phyloP scores from a whole-genome alignment of 2,329 filamentous ascomycete genomes.

The Rhexocercosporidium sp. region DNA sequence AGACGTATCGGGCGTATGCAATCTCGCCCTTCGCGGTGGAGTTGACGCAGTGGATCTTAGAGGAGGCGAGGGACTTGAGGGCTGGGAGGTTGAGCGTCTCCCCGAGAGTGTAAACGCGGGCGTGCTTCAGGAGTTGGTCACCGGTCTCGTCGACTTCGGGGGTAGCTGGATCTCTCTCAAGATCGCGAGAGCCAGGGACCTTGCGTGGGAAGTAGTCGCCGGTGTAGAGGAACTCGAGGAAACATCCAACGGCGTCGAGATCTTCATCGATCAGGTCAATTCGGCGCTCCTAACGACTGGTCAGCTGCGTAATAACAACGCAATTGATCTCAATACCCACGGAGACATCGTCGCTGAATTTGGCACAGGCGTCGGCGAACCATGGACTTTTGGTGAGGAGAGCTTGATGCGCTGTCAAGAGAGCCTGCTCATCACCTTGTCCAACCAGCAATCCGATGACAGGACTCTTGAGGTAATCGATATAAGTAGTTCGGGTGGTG shows the following conservation, averaged over 20 bases:
- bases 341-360: conserved; percentile 64
- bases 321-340: conserved; percentile 50
- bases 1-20: conserved; percentile 88
- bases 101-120: conserved; percentile 86
- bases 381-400: conserved; percentile 77
- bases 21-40: conserved; percentile 90
- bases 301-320: not conserved
- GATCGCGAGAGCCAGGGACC: conserved; percentile 63
- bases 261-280: conserved; percentile 73
- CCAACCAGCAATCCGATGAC: conserved; percentile 73
- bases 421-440: conserved; percentile 60
- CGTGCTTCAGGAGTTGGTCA: conserved; percentile 84
- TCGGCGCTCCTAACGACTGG: conserved; percentile 58
- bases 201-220: conserved; percentile 84
- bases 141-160: conserved; percentile 78
- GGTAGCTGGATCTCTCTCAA: conserved; percentile 71
- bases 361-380: conserved; percentile 67
- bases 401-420: conserved; percentile 79
- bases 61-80: conserved; percentile 78
- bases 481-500: conserved; percentile 46
- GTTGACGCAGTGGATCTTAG: conserved; percentile 91
- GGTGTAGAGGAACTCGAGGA: conserved; percentile 85
- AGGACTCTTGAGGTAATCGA: conserved; percentile 70
- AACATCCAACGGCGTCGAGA: conserved; percentile 75
- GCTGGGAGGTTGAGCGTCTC: conserved; percentile 73